These are phyloP conservation scores for Tylopilus plumbeoviolaceoides DNA, from an alignment of 768 basidiomycete species.

Conservation along the genomic window DNA sequence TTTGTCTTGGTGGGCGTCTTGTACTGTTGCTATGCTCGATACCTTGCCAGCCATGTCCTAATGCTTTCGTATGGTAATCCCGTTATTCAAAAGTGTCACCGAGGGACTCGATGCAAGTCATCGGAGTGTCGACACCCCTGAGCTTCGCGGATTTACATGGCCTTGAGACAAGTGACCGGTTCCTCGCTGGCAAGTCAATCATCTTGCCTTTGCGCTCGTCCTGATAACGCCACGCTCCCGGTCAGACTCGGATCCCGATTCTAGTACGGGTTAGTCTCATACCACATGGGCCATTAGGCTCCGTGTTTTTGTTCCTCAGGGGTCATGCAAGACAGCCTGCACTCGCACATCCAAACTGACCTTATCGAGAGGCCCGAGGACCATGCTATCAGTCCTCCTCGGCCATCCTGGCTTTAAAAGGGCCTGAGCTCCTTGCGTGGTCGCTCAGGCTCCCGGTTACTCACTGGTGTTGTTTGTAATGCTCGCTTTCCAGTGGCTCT, in stretches of 20 bases:
- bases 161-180: neutral
- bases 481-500: slow-evolving; percentile 2
- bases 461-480: neutral
- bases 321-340: slow-evolving; percentile 1
- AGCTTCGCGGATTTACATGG: slow-evolving; percentile 11
- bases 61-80: slow-evolving; percentile 35
- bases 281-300: slow-evolving; percentile 7
- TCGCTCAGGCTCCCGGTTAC: too few species aligned
- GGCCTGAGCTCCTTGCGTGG: too few species aligned
- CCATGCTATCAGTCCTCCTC: neutral
- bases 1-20: slow-evolving; percentile 26
- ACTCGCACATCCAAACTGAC: slow-evolving; percentile 8
- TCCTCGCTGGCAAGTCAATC: slow-evolving; percentile 12
- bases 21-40: slow-evolving; percentile 35
- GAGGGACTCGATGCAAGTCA: slow-evolving; percentile 4
- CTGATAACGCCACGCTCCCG: slow-evolving; percentile 3
- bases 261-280: slow-evolving; percentile 4
- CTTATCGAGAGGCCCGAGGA: slow-evolving; percentile 21
- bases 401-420: neutral
- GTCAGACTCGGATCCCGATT: slow-evolving; percentile 6
- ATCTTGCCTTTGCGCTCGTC: slow-evolving; percentile 5
- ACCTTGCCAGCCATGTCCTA: slow-evolving; percentile 33
- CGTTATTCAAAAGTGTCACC: slow-evolving; percentile 21
- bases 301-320: slow-evolving; percentile 6
- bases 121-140: slow-evolving; percentile 3